phyloP scores from a whole-genome alignment of 2,329 filamentous ascomycete genomes.

The Colletotrichum filicis region DNA sequence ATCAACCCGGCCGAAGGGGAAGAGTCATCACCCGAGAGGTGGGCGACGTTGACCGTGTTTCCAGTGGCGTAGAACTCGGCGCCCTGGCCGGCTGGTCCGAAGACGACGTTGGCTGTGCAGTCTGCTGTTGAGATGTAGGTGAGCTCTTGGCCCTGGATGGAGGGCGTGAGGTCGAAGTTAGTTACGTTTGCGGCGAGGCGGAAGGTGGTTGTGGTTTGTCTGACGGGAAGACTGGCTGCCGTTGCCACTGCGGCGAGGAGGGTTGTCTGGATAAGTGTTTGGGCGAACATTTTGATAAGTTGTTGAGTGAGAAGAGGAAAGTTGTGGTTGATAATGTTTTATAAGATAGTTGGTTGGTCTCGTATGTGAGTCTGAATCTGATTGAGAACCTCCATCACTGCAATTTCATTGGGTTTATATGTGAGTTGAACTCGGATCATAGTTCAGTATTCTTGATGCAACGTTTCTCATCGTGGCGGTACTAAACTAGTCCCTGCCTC shows the following conservation, averaged over 20 bases:
- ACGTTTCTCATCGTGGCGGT: not conserved
- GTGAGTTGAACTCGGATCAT: not conserved
- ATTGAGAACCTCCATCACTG: not conserved
- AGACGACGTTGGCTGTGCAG: not conserved
- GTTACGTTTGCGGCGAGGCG: slow-evolving; percentile 16
- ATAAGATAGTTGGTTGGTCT: not conserved
- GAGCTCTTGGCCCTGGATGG: slow-evolving; percentile 15
- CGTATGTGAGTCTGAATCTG: not conserved
- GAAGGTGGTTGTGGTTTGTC: not conserved
- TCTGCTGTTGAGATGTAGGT: not conserved
- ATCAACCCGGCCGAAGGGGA: not conserved
- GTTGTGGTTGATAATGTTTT: not conserved
- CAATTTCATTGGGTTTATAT: not conserved
- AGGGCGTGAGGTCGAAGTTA: slow-evolving; percentile 5
- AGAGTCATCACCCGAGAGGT: not conserved
- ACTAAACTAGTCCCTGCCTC: not conserved
- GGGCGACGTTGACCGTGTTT: not conserved
- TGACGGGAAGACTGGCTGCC: not conserved
- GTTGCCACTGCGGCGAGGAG: not conserved
- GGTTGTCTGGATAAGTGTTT: not conserved
- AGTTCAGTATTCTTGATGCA: not conserved
- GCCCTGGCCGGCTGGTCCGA: not conserved
- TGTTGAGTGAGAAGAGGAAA: not conserved
- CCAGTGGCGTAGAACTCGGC: not conserved
- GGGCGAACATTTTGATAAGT: not conserved